Conservation (phyloP, 1,284 basidiomycete species). For the Singerocomus rubriflavus region DNA sequence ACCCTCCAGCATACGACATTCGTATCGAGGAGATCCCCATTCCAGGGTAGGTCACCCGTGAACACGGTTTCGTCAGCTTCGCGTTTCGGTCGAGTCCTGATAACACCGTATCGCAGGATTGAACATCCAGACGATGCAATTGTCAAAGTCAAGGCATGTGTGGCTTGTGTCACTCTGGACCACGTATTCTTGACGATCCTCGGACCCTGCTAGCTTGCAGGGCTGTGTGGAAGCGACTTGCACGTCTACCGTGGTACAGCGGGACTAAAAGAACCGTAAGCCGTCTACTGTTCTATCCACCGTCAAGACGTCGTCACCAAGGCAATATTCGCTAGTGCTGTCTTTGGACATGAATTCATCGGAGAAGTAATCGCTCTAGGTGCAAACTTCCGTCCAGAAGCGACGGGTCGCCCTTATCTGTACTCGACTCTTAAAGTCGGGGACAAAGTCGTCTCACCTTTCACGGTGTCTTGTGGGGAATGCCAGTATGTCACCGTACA, state of each 20-base stretch:
- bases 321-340: conserved; percentile 43
- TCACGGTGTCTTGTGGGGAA: conserved; percentile 80
- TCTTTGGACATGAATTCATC: conserved; percentile 81
- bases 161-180: neutral
- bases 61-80: neutral
- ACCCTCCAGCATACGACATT: conserved; percentile 67
- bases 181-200: neutral
- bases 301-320: neutral
- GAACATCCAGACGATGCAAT: conserved; percentile 72
- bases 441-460: conserved; percentile 85
- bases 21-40: conserved; percentile 57
- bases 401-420: conserved; percentile 51
- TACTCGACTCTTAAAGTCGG: conserved; percentile 72
- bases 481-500: conserved; percentile 62
- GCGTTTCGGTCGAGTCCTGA: neutral
- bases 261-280: conserved; percentile 36
- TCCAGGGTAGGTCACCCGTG: conserved; percentile 51
- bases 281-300: neutral
- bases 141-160: conserved; percentile 60
- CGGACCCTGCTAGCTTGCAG: conserved; percentile 50
- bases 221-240: conserved; percentile 80
- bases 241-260: conserved; percentile 72
- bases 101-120: conserved; percentile 49
- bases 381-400: conserved; percentile 48
- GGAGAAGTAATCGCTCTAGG: conserved; percentile 78